These are phyloP conservation scores for Beta macrorhiza DNA, from an alignment of 179 eudicot species.

Conservation along the genomic window DNA sequence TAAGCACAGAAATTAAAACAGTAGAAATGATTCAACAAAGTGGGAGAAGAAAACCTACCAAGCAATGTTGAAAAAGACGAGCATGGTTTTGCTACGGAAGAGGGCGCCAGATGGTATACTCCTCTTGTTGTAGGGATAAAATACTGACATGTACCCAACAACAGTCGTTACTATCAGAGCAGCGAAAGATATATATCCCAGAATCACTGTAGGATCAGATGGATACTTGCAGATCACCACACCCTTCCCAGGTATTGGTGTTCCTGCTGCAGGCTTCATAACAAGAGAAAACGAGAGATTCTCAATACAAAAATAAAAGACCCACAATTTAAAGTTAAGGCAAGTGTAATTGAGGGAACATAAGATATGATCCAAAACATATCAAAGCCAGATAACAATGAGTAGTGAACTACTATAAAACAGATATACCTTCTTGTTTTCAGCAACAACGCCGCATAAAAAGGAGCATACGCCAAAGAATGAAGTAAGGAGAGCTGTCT, in stretches of 20 bases:
- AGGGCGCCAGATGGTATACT: constrained; percentile 63
- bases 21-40: neutral
- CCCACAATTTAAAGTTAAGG: neutral
- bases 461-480: constrained; percentile 39
- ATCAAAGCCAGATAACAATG: neutral
- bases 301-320: neutral
- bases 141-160: constrained; percentile 54
- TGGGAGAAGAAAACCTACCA: constrained; percentile 42
- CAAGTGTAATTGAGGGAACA: neutral
- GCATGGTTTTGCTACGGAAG: constrained; percentile 57
- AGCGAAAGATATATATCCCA: constrained; percentile 61
- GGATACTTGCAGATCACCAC: constrained; percentile 79
- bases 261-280: constrained; percentile 73
- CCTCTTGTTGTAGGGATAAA: constrained; percentile 69
- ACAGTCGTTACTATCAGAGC: constrained; percentile 48
- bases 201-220: constrained; percentile 56
- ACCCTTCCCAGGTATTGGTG: constrained; percentile 62
- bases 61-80: constrained; percentile 69
- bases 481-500: constrained; percentile 38
- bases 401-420: neutral
- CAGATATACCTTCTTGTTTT: constrained; percentile 39
- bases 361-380: neutral
- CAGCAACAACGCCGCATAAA: constrained; percentile 43
- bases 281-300: neutral
- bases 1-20: neutral